phyloP scores from a whole-genome alignment of 140 eudicot species.

The Cichorium intybus region DNA sequence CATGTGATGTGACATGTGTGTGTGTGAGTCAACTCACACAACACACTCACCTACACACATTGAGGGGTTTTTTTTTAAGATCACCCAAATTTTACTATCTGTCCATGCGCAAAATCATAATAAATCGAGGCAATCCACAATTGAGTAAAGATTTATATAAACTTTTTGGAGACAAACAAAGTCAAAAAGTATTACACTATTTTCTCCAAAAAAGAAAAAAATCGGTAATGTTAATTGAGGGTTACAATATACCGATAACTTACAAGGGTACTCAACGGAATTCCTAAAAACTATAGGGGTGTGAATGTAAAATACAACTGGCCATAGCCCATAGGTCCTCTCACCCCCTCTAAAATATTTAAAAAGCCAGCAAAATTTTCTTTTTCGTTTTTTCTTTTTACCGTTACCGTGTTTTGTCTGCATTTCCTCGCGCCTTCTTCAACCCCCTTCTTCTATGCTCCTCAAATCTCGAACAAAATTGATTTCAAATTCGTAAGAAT shows the following conservation, averaged over 20 bases:
- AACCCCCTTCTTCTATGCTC: background rate
- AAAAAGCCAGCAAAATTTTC: background rate
- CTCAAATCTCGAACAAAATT: slow-evolving; percentile 4
- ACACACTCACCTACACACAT: no score
- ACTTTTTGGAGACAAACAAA: background rate
- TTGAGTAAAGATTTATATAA: no score
- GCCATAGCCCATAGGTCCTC: background rate
- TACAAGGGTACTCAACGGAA: background rate
- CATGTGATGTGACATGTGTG: no score
- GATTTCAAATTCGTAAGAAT: slow-evolving; percentile 1
- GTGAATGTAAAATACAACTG: slow-evolving; percentile 9
- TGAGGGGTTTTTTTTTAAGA: no score
- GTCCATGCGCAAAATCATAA: no score
- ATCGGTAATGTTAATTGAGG: background rate
- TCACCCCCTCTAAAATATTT: background rate
- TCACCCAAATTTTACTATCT: no score
- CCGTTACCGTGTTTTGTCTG: slow-evolving; percentile 24
- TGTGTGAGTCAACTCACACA: no score
- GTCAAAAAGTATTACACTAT: background rate
- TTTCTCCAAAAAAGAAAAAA: background rate
- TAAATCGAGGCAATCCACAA: no score
- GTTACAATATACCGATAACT: background rate
- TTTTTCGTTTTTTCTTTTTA: slow-evolving; percentile 4
- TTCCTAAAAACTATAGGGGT: background rate
- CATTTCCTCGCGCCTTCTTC: slow-evolving; percentile 15